Conservation (phyloP, 352 stramenopile genomes). For the Globisporangium mamillatum region DNA sequence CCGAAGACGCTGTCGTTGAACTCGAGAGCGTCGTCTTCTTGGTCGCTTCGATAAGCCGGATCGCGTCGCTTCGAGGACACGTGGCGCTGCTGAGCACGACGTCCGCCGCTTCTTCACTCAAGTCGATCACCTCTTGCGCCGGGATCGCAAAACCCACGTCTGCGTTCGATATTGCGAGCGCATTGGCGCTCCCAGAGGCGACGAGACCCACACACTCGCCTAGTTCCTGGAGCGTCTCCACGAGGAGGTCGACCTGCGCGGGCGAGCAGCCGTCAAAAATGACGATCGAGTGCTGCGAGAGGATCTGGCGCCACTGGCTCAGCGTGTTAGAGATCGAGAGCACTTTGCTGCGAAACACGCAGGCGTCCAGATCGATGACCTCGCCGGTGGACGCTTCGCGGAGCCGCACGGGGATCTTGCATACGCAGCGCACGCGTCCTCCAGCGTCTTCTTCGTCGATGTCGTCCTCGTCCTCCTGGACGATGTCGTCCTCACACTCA, state of each 20-base stretch:
- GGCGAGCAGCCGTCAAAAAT: conserved; percentile 45
- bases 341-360: conserved; percentile 33
- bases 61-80: conserved; percentile 43
- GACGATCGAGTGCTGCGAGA: conserved; percentile 38
- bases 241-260: conserved; percentile 41
- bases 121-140: conserved; percentile 37
- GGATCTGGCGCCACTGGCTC: conserved; percentile 41
- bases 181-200: conserved; percentile 41
- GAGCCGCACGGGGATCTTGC: conserved; percentile 32
- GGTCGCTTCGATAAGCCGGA: conserved; percentile 43
- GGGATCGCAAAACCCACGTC: conserved; percentile 53
- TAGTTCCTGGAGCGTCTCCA: conserved; percentile 52
- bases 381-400: conserved; percentile 36
- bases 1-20: not conserved
- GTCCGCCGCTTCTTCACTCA: conserved; percentile 48
- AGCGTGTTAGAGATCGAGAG: conserved; percentile 58
- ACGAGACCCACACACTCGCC: conserved; percentile 48
- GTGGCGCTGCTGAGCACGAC: conserved; percentile 36
- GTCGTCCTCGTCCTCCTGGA: conserved; percentile 19
- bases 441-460: conserved; percentile 18
- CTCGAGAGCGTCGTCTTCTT: conserved; percentile 28
- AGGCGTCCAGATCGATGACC: conserved; percentile 30
- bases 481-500: conserved; percentile 13
- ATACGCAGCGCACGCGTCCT: conserved; percentile 28
- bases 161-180: conserved; percentile 38